These are phyloP conservation scores for Cymbopogon flexuosus DNA, from an alignment of 202 grass and related monocot species.

Conservation along the genomic window DNA sequence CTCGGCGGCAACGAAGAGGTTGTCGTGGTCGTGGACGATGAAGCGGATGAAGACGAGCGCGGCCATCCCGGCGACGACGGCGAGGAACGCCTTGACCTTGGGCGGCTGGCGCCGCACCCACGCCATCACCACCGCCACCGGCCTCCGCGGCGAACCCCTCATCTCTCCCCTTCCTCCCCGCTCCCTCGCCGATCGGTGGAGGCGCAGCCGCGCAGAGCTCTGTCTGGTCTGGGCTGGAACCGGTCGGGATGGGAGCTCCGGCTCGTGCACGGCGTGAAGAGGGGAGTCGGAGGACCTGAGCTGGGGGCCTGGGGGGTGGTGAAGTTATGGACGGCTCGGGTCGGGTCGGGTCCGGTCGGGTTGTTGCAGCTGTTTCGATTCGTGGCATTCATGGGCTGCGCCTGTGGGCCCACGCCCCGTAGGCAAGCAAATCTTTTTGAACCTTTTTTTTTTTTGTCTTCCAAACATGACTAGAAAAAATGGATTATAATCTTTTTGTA, in stretches of 20 bases:
- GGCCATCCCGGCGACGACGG: constrained; percentile 87
- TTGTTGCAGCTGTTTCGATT: constrained; percentile 28
- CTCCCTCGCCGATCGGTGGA: constrained; percentile 17
- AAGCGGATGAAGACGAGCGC: constrained; percentile 88
- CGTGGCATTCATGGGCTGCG: not conserved
- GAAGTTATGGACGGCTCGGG: not conserved
- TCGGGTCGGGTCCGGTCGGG: not conserved
- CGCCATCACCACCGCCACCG: constrained; percentile 41
- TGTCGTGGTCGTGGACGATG: constrained; percentile 98
- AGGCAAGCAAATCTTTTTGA: not conserved
- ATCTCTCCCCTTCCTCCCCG: constrained; percentile 39
- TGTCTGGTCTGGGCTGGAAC: too few species aligned
- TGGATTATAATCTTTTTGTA: not conserved
- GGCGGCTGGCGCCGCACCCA: constrained; percentile 87
- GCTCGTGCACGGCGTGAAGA: not conserved
- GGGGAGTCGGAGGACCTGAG: not conserved
- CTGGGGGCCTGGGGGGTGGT: not conserved
- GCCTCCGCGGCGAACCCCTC: constrained; percentile 49
- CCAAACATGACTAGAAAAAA: not conserved
- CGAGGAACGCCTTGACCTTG: constrained; percentile 96
- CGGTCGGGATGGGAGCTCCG: not conserved
- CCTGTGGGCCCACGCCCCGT: not conserved
- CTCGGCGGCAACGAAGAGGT: constrained; percentile 93
- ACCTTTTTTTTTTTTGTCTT: not conserved
- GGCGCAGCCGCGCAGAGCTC: too few species aligned